Conservation (phyloP, 805 yeast species). For the Crinitomyces ghanaensis region DNA sequence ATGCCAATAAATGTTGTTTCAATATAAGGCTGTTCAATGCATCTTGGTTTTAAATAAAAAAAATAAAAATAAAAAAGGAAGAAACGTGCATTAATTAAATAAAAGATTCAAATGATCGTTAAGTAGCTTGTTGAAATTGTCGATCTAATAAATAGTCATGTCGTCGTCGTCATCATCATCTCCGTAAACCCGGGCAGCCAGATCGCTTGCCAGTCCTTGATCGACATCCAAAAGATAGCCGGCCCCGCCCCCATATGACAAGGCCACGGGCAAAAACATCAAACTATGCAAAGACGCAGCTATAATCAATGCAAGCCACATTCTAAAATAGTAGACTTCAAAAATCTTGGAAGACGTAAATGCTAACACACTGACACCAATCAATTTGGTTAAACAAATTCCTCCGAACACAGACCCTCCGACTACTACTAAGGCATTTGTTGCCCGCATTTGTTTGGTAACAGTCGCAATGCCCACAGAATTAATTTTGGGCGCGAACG, state of each 20-base stretch:
- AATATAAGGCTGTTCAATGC: too few relatives aligned
- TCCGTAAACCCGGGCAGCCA: conserved; percentile 17
- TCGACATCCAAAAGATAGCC: conserved; percentile 34
- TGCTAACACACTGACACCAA: conserved; percentile 79
- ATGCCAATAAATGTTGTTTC: too few relatives aligned
- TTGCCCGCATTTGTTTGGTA: conserved; percentile 28
- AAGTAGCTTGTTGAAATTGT: too few relatives aligned
- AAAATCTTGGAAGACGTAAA: conserved; percentile 82
- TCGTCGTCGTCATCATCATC: conserved; percentile 1
- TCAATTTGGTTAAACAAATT: conserved; percentile 75
- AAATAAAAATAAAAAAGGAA: too few relatives aligned
- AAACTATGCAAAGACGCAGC: conserved; percentile 73
- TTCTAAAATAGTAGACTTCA: conserved; percentile 82
- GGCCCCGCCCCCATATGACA: conserved; percentile 53
- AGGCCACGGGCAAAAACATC: conserved; percentile 62
- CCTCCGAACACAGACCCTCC: conserved; percentile 90
- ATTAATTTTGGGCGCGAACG: conserved; percentile 31
- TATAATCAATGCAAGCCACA: conserved; percentile 79
- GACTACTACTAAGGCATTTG: conserved; percentile 57
- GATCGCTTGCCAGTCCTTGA: conserved; percentile 20
- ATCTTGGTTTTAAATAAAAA: too few relatives aligned
- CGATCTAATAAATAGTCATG: too few relatives aligned
- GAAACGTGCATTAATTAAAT: too few relatives aligned
- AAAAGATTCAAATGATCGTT: too few relatives aligned
- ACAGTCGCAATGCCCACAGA: conserved; percentile 20